Conservation (phyloP, 208 protist species). For the Wallacemonas rigidus region DNA sequence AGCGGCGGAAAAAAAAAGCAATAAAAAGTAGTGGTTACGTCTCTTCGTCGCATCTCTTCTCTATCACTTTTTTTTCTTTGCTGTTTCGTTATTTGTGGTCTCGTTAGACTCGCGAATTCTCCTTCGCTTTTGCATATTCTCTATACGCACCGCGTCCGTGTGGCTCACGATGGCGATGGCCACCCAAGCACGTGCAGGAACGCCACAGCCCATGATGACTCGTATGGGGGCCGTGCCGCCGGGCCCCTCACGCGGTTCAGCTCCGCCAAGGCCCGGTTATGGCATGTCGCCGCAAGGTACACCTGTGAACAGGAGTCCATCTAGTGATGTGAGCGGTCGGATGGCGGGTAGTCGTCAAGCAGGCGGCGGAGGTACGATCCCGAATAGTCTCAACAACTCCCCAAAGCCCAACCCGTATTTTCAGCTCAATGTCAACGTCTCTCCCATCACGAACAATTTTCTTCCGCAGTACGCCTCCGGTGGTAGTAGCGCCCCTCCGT, state of each 20-base stretch:
- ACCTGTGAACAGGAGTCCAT: constrained; percentile 15
- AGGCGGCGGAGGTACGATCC: background rate
- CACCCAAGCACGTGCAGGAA: background rate
- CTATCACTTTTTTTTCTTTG: constrained; percentile 17
- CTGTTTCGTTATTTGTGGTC: constrained; percentile 16
- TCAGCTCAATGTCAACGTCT: background rate
- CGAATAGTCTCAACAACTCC: constrained; percentile 2
- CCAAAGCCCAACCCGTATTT: background rate
- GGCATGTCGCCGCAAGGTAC: constrained; percentile 12
- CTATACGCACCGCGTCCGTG: constrained; percentile 6
- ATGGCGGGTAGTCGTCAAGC: background rate
- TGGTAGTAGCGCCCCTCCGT: no score
- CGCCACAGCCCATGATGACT: constrained; percentile 13
- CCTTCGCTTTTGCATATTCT: background rate
- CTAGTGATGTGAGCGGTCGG: background rate
- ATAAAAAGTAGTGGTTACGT: no score
- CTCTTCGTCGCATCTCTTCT: background rate
- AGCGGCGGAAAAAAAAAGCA: no score
- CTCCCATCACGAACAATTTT: constrained; percentile 9
- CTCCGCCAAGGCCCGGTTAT: background rate
- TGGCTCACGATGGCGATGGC: background rate
- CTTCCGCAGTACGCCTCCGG: constrained; percentile 1
- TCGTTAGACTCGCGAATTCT: background rate
- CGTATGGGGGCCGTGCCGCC: background rate
- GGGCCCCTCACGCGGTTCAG: background rate